Base-by-base conservation (phyloP, 306 rosid genomes). In the Myrica gale region DNA sequence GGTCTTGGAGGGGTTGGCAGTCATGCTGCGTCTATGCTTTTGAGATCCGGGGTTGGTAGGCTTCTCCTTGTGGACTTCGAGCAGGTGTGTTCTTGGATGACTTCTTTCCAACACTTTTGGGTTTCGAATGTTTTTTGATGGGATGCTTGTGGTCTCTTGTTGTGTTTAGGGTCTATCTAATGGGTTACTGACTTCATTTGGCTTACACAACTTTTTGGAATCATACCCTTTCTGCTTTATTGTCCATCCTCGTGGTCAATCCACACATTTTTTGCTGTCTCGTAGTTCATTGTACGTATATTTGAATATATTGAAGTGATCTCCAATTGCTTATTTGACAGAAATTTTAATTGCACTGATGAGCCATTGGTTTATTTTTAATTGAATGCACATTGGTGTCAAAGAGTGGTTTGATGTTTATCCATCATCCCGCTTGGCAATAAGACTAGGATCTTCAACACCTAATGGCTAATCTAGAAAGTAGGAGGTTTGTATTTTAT, bases 1-100 rank as follows among this genome's bases (percentile, higher is more conserved):
- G 98, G 98, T 81, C 97, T 94, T 83, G 98, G 98, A 81, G 97
- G 98, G 78, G 96, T 94, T 20, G 97, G 97, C 78, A 94, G 98
- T 83, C 96, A 94, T 81, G 98, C 98, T 67, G 97, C 98, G 53
- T 69, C 89, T 73, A 89, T 94, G 98, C 97, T 94, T 76, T 82
- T 94, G 79, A 88, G 98, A 78, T 87, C 98, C 41, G 97, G 98
- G 71, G 80, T 92, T 81, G 97, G 98, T 74, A 89, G 87, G 87
- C 98, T 94, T 74, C 97, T 94, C 74, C 96, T 94, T 71, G 96
- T 94, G 76, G 98, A 94, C 84, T 92, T 94, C 85, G 97, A 94
- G 75, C 98, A 94, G 98, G 96, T 94, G 73, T 79, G 75, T 86
- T 80, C 81, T 13, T 19, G 48, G 6, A 73, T 69, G 58, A 21